Evolutionary conservation across 2,329 filamentous ascomycete species (phyloP).

Genomic region (Dryadomyces quercivorus): DNA sequence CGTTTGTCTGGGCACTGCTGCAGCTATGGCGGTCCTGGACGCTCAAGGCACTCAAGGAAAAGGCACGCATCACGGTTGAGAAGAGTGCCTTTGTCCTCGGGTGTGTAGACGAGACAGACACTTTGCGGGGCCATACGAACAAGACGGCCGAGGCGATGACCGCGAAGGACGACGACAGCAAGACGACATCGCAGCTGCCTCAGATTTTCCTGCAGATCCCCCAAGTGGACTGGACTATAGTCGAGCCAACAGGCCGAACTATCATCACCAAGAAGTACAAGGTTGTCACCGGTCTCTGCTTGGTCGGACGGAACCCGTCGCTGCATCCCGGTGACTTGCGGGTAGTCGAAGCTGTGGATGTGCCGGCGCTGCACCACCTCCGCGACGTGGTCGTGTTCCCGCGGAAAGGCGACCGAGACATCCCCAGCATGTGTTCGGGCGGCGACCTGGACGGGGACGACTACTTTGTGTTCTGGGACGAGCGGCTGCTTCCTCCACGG

Average conservation of each 20-base stretch:
- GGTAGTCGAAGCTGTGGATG: conserved; percentile 72
- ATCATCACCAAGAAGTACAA: conserved; percentile 27
- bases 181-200: conserved; percentile 42
- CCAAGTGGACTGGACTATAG: conserved; percentile 20
- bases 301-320: conserved; percentile 85
- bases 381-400: conserved; percentile 83
- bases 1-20: conserved; percentile 70
- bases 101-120: conserved; percentile 73
- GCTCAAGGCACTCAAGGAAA: conserved; percentile 83
- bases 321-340: conserved; percentile 87
- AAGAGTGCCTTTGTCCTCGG: conserved; percentile 81
- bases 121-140: conserved; percentile 54
- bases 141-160: conserved; percentile 22
- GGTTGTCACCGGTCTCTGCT: conserved; percentile 63
- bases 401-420: conserved; percentile 35
- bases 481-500: conserved; percentile 48
- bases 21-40: conserved; percentile 82
- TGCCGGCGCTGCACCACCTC: conserved; percentile 60
- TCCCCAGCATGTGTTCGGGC: conserved; percentile 91
- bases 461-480: conserved; percentile 88
- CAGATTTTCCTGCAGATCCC: conserved; percentile 85
- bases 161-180: conserved; percentile 15
- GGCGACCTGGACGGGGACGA: conserved; percentile 95
- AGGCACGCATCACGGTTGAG: conserved; percentile 71
- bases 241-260: no score